A percentile compares a stretch with the other conserved stretches of the same genome.
Evolutionary conservation across 83 land plant genomes (phyloP).

Genomic region (Picea abies): DNA sequence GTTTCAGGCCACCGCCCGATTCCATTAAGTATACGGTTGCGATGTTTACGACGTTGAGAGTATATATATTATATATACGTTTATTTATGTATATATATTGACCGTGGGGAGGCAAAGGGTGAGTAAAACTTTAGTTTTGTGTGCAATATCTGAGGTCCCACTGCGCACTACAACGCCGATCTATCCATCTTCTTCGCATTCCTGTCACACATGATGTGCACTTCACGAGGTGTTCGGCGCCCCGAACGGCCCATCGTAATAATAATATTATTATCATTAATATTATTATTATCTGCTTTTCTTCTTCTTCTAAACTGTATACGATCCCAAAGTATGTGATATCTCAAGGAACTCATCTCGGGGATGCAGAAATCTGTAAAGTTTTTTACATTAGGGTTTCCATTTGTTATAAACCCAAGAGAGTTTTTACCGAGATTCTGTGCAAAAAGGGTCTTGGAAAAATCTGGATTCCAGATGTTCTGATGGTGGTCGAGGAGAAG

Average conservation of each 20-base stretch:
- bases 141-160: background rate
- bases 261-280: background rate
- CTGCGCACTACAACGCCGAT: constrained; percentile 5
- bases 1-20: constrained; percentile 1
- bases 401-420: background rate
- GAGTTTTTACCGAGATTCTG: constrained; percentile 8
- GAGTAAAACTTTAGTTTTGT: no score
- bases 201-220: constrained; percentile 16
- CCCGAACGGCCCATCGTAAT: constrained; percentile 3
- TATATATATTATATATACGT: no score
- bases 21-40: background rate
- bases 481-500: background rate
- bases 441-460: background rate
- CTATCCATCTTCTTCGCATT: background rate
- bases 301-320: constrained; percentile 7
- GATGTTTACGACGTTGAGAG: no score
- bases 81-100: no score
- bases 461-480: constrained; percentile 8
- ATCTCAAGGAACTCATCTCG: constrained; percentile 1
- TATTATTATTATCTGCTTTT: background rate
- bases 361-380: background rate
- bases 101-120: no score
- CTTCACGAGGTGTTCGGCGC: constrained; percentile 20
- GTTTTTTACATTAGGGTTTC: background rate
- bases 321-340: no score